Percentiles rank a stretch among this genome's conserved stretches.
These are phyloP conservation scores for Amanita molliuscula DNA, from an alignment of 768 basidiomycete species.

Conservation along the genomic window DNA sequence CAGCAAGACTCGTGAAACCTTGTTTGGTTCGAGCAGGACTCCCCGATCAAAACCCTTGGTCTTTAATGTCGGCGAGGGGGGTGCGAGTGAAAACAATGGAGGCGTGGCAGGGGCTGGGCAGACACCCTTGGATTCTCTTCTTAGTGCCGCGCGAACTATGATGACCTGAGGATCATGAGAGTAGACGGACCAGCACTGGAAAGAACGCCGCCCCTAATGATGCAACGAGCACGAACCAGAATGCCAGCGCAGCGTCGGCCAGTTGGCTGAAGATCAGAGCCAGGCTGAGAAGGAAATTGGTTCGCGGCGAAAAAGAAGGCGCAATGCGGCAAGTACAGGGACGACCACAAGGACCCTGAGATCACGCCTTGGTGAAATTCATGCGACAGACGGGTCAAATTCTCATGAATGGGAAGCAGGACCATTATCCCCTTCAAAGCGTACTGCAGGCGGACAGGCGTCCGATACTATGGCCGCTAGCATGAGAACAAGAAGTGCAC, in stretches of 20 bases:
- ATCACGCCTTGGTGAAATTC: background rate
- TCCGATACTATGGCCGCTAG: conserved; percentile 2
- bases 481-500: conserved; percentile 27
- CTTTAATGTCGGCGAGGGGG: conserved; percentile 1
- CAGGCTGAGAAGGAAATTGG: background rate
- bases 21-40: background rate
- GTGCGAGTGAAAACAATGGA: conserved; percentile 3
- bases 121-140: conserved; percentile 44
- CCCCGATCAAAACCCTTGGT: background rate
- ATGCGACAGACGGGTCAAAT: background rate
- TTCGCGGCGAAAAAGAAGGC: conserved; percentile 1
- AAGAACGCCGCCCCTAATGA: conserved; percentile 12
- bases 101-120: conserved; percentile 13
- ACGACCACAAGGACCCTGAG: background rate
- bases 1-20: background rate
- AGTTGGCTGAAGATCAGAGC: background rate
- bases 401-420: background rate
- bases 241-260: background rate
- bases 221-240: background rate
- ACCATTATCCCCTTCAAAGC: conserved; percentile 3
- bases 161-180: conserved; percentile 28
- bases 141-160: conserved; percentile 52
- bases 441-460: conserved; percentile 17
- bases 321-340: background rate
- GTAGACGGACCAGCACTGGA: conserved; percentile 6